These are phyloP conservation scores for Ogataea corticis DNA, from an alignment of 805 yeast species.

Conservation along the genomic window DNA sequence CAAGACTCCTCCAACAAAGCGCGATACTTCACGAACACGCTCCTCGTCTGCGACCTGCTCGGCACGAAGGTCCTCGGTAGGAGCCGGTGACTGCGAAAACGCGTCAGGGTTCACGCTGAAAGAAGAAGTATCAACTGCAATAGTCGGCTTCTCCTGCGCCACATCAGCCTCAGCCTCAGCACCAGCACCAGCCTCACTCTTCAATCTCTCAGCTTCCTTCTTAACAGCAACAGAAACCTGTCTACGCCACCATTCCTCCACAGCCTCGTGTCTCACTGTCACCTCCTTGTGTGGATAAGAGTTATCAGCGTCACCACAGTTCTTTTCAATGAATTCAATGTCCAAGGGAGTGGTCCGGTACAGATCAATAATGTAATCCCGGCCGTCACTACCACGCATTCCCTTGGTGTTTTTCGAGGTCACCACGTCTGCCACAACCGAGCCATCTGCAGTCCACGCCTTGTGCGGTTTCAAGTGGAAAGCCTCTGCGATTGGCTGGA, in stretches of 20 bases:
- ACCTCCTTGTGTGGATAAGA: slow-evolving; percentile 83
- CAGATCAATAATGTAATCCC: slow-evolving; percentile 81
- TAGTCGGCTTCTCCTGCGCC: slow-evolving; percentile 44
- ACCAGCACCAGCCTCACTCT: slow-evolving; percentile 19
- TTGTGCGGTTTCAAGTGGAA: slow-evolving; percentile 77
- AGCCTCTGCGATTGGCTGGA: slow-evolving; percentile 64
- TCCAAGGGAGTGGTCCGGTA: slow-evolving; percentile 85
- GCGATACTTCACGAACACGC: slow-evolving; percentile 69
- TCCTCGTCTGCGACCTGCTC: slow-evolving; percentile 52
- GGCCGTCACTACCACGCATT: slow-evolving; percentile 78
- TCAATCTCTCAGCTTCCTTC: slow-evolving; percentile 48
- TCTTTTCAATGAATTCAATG: slow-evolving; percentile 66
- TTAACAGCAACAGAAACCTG: slow-evolving; percentile 56
- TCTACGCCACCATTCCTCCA: slow-evolving; percentile 85
- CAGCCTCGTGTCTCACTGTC: slow-evolving; percentile 81
- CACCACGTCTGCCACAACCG: slow-evolving; percentile 47
- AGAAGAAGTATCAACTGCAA: slow-evolving; percentile 51
- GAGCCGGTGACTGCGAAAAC: slow-evolving; percentile 46
- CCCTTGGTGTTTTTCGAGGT: slow-evolving; percentile 85
- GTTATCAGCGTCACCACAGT: slow-evolving; percentile 43
- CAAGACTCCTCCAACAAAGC: slow-evolving; percentile 56
- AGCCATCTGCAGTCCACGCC: slow-evolving; percentile 49
- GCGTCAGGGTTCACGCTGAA: slow-evolving; percentile 81
- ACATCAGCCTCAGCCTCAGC: slow-evolving; percentile 17
- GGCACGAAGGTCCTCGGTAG: slow-evolving; percentile 37